Evolutionary conservation across 768 basidiomycete species (phyloP).

Genomic region (Russula olivacea): DNA sequence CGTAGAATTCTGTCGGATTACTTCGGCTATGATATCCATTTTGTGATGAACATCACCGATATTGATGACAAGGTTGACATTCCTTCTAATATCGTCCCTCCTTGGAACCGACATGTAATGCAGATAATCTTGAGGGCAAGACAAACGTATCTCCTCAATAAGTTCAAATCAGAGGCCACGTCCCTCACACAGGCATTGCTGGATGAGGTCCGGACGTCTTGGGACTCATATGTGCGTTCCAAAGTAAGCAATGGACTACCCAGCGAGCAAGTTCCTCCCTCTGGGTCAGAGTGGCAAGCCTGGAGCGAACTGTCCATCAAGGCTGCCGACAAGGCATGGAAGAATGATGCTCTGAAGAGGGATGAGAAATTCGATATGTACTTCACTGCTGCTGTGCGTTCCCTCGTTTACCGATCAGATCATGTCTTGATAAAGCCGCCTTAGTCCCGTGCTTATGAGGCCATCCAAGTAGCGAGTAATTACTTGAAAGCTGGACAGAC

Average conservation of each 20-base stretch:
- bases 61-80: constrained; percentile 90
- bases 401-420: constrained; percentile 15
- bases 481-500: constrained; percentile 39
- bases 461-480: constrained; percentile 46
- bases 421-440: neutral
- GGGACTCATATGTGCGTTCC: constrained; percentile 55
- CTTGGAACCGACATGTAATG: neutral
- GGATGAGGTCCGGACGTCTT: constrained; percentile 51
- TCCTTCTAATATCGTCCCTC: constrained; percentile 17
- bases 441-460: constrained; percentile 47
- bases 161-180: constrained; percentile 49
- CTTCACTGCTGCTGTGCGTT: constrained; percentile 66
- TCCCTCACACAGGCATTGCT: constrained; percentile 55
- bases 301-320: constrained; percentile 52
- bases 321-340: constrained; percentile 53
- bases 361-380: constrained; percentile 95
- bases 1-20: constrained; percentile 89
- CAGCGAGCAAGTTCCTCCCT: constrained; percentile 39
- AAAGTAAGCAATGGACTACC: constrained; percentile 63
- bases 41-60: constrained; percentile 99
- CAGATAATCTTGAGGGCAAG: constrained; percentile 94
- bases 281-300: constrained; percentile 43
- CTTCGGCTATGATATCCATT: constrained; percentile 96
- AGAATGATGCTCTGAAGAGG: constrained; percentile 59
- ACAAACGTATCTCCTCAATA: constrained; percentile 65